Evolutionary conservation across 2,329 filamentous ascomycete genomes (phyloP), one percentile per base, ranked within the genome.

Genomic region (Sporothrix variecibatus): DNA sequence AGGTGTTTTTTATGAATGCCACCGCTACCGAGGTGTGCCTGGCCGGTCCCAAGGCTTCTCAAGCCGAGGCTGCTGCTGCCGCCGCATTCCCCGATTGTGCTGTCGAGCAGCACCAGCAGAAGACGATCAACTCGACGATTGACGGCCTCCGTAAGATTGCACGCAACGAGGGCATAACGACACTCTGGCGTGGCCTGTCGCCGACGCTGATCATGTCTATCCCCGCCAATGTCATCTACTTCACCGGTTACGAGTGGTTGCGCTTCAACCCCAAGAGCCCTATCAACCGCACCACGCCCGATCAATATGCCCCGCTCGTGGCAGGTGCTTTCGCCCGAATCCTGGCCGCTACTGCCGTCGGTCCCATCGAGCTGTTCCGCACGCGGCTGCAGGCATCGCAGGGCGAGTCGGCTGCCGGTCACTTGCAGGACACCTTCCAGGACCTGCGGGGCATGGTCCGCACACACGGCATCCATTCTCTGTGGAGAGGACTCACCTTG

Each of bases 201-300:
- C 95, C 96, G 0, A 99, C 96, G 0, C 85, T 99, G 28, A 88
- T 94, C 77, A 99, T 99, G 96, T 91, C 94, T 0, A 89, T 99
- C 6, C 96, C 96, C 0, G 94, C 91, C 34, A 99, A 99, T 81
- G 96, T 99, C 78, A 98, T 99, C 77, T 99, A 99, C 83, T 98
- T 98, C 80, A 97, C 96, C 15, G 96, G 96, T 53, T 99, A 99
- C 82, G 96, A 99, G 80, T 98, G 94, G 92, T 82, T 99, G 74
- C 91, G 96, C 49, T 93, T 88, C 77, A 92, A 93, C 78, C 85
- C 86, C 0, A 84, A 84, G 58, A 97, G 93, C 78, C 95, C 94
- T 0, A 88, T 98, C 76, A 87, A 87, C 49, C 86, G 85, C 58
- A 78, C 87, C 26, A 81, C 91, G 11, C 87, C 88, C 17, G 93